Base-by-base conservation (phyloP, 352 stramenopile species). In the Globisporangium carolinianum region DNA sequence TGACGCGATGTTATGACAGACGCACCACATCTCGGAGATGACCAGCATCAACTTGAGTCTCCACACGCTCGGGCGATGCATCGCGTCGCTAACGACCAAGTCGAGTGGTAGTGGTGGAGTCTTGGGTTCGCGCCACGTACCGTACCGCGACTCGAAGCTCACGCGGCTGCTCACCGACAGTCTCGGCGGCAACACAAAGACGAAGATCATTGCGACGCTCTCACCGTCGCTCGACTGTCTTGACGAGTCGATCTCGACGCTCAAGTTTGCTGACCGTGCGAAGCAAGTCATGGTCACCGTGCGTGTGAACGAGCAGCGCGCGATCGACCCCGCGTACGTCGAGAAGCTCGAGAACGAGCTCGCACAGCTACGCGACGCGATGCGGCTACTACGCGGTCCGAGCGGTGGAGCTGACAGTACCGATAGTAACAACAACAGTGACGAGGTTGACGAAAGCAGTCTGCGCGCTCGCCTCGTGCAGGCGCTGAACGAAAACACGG, bases 31-130 rank as follows among this genome's bases (percentile, higher is more conserved):
- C 46, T 91, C 77, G 11, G 92, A 98, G 64, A 95, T 98, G 87
- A 98, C 86, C 14, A 97, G 94, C 60, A 98, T 98, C 63, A 98
- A 98, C 66, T 59, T 96, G 43, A 96, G 83, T 68, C 76, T 98
- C 12, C 87, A 96, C 62, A 97, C 86, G 12, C 72, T 98, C 3
- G 93, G 92, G 6, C 69, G 87, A 37, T 96, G 87, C 53, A 97
- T 97, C 38, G 80, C 83, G 6, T 70, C 87, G 14, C 64, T 97
- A 9, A 87, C 79, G 0, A 69, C 68, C 42, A 86, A 84, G 50
- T 32, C 50, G 2, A 15, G 35, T 36, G 50, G 35, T 9, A 36
- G 35, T 32, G 50, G 10, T 14, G 12, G 35, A 5, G 58, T 56
- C 38, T 70, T 58, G 11, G 49, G 52, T 14, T 14, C 53, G 9